Conservation (phyloP, 2,329 filamentous ascomycete genomes). For the Graphilbum ipis-grandicollis region DNA sequence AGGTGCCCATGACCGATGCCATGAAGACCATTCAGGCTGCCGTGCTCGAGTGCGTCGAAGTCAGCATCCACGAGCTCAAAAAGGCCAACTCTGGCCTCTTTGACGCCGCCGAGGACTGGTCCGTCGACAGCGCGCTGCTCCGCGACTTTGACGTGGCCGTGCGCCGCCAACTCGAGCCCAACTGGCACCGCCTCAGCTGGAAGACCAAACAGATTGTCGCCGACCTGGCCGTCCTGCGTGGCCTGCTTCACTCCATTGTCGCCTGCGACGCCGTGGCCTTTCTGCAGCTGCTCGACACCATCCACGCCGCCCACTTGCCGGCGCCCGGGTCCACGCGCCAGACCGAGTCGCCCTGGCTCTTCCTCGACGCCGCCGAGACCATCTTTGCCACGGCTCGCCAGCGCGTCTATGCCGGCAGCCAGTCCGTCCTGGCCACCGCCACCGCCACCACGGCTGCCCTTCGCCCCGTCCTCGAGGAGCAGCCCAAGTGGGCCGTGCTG, state of each 20-base stretch:
- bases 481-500: conserved; percentile 82
- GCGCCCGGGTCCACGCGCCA: conserved; percentile 74
- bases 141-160: conserved; percentile 85
- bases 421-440: conserved; percentile 23
- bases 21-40: conserved; percentile 92
- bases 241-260: conserved; percentile 66
- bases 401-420: conserved; percentile 63
- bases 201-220: conserved; percentile 89
- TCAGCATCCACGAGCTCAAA: conserved; percentile 83
- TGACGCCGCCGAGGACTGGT: conserved; percentile 99
- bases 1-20: conserved; percentile 85
- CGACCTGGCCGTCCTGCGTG: conserved; percentile 68
- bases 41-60: conserved; percentile 88
- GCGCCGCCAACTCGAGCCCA: conserved; percentile 77
- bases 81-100: conserved; percentile 74
- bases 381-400: conserved; percentile 83
- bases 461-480: conserved; percentile 72
- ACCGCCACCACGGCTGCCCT: conserved; percentile 31
- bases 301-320: conserved; percentile 78
- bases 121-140: conserved; percentile 77
- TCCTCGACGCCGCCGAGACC: conserved; percentile 83
- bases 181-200: conserved; percentile 94
- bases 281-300: conserved; percentile 83
- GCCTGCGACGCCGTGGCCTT: conserved; percentile 84
- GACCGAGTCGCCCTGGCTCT: conserved; percentile 88